Conservation (phyloP, 108 stramenopile species). For the Schizochytrium sp. region DNA sequence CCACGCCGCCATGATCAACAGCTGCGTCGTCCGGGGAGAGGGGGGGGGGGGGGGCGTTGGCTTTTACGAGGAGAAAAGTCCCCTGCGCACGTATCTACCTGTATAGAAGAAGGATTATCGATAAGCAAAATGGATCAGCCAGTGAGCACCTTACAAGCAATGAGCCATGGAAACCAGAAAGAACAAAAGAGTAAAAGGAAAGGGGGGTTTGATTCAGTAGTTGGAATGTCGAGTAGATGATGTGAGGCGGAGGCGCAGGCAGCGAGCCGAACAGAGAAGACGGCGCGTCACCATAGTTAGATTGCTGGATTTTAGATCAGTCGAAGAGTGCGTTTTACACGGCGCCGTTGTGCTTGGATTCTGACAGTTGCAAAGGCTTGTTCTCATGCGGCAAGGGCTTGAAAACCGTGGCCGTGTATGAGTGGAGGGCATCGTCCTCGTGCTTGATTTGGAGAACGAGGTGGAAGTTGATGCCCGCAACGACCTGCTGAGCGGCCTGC, state of each 20-base stretch:
- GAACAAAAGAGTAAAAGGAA: not conserved
- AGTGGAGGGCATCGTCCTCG: constrained; percentile 4
- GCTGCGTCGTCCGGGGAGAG: too few relatives aligned
- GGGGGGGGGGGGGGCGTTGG: too few relatives aligned
- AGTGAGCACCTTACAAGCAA: not conserved
- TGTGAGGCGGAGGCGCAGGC: too few relatives aligned
- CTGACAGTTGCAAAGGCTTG: not conserved
- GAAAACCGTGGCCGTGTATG: not conserved
- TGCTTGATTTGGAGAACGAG: constrained; percentile 4
- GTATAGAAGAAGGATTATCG: not conserved
- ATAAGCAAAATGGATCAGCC: not conserved
- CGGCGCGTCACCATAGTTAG: not conserved
- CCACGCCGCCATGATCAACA: too few relatives aligned
- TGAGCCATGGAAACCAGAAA: not conserved
- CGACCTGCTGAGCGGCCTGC: constrained; percentile 10
- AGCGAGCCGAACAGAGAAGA: too few relatives aligned
- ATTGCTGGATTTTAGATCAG: not conserved
- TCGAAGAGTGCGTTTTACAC: not conserved
- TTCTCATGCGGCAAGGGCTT: not conserved
- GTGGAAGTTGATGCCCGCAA: constrained; percentile 12
- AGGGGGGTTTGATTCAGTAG: not conserved
- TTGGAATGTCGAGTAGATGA: too few relatives aligned
- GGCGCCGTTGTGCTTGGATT: not conserved
- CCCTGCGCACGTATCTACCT: not conserved
- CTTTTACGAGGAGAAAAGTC: too few relatives aligned